Base-by-base conservation (phyloP, 2,329 filamentous ascomycete genomes). In the Pseudocercospora crystallina region DNA sequence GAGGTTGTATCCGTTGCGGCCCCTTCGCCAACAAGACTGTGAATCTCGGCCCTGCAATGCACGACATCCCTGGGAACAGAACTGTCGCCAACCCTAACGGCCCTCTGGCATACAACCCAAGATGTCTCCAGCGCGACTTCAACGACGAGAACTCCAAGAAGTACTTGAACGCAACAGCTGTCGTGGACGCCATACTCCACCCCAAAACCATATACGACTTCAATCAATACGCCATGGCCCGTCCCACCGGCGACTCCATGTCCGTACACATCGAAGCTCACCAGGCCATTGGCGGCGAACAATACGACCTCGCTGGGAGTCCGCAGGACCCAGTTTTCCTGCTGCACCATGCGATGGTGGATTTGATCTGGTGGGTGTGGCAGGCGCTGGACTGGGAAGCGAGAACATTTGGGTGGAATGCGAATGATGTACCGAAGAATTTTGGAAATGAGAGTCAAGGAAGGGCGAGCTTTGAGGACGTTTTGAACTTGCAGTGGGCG, bases 1-100 rank as follows among this genome's bases (percentile, higher is more conserved):
- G 80, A 34, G 80, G 80, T 2, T 82, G 79, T 60, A 70, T 83
- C 3, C 70, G 61, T 8, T 69, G 67, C 1, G 79, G 78, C 0
- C 78, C 77, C 0, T 78, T 80, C 62, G 73, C 71, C 57, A 70
- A 78, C 54, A 64, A 64, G 57, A 60, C 49, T 5, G 46, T 58
- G 34, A 60, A 53, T 35, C 53, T 61, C 10, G 59, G 59, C 2
- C 59, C 59, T 30, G 29, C 49, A 17, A 36, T 34, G 20, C 20
- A 26, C 4, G 55, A 37, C 39, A 43, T 7, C 14, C 15, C 32
- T 56, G 47, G 47, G 54, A 15, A 54, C n/a, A 60, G 52, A 32
- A 59, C 47, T 36, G 33, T 51, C 29, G 39, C 47, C 13, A 61
- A 59, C 35, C 58, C 57, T 10, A 37, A 43, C 34, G 52, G 51